Evolutionary conservation across 805 yeast genomes (phyloP), one percentile per base, ranked within the genome.

Genomic region (Lipomyces chichibuensis): DNA sequence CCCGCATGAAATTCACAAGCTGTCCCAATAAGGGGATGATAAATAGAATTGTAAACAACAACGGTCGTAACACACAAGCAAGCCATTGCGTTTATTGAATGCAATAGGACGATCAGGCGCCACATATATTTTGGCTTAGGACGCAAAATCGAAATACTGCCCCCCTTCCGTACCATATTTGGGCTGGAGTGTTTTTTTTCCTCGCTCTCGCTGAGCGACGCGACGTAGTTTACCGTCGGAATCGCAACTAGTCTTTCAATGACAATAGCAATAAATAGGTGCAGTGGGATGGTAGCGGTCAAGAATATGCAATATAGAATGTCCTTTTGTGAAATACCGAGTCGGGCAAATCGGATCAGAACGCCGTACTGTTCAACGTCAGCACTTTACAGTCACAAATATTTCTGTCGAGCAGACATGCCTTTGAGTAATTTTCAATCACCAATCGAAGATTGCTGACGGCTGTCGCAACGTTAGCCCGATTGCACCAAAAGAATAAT

Each of bases 11-110:
- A 65, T 63, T 80, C 83, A 59, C 82, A 77, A 1, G 77, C 62
- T 0, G 84, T 81, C 29, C 85, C 85, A n/a, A 82, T 65, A 23
- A 80, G 62, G 13, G 84, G 84, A 64, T 81, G 81, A 66, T 75
- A 74, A 39, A 82, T 75, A 63, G 70, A 65, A 49, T 66, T 69
- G 71, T 80, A 78, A 25, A 80, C 82, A 5, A 77, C 71, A 51
- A 65, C 67, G 13, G 78, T 72, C 60, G 79, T 73, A 29, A 77
- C 61, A 20, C 73, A 46, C 27, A 80, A 71, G 46, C 76, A 72
- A n/a, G 72, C 62, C 8, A 69, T 6, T 8, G 78, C 74, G 65
- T 79, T 77, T 51, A 75, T 11, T 23, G 75, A 37, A 64, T 82
- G 84, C 37, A 77, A 54, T 4, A 74, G 60, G 27, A 77, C 77